Evolutionary conservation across 352 stramenopile genomes (phyloP).

Genomic region (Peronospora tabacina): DNA sequence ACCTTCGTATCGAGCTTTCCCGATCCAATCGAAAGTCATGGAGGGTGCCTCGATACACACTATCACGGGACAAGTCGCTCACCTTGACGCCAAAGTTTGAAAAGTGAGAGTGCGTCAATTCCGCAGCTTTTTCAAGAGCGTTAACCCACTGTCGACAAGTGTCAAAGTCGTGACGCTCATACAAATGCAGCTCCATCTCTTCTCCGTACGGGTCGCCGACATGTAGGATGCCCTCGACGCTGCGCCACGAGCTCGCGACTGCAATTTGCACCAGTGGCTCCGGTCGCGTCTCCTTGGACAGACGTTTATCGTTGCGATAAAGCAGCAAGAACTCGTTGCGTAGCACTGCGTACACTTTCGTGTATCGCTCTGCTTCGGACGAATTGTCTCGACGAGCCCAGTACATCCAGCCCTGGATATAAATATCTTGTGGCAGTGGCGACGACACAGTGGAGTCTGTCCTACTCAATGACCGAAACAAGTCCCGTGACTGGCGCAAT

Average conservation of each 20-base stretch:
- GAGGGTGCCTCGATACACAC: constrained; percentile 55
- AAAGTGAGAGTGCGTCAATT: constrained; percentile 58
- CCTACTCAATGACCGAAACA: constrained; percentile 24
- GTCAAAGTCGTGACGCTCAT: constrained; percentile 42
- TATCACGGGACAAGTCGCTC: constrained; percentile 47
- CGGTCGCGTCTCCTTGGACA: constrained; percentile 30
- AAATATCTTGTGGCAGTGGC: constrained; percentile 28
- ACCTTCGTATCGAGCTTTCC: constrained; percentile 17
- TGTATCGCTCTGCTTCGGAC: constrained; percentile 41
- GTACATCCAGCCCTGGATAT: constrained; percentile 68
- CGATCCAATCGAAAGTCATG: constrained; percentile 36
- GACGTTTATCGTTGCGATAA: constrained; percentile 41
- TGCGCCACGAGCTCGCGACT: constrained; percentile 40
- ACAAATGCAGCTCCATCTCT: constrained; percentile 68
- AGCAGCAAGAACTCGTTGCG: constrained; percentile 65
- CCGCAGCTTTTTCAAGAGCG: constrained; percentile 46
- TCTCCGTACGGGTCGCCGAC: constrained; percentile 56
- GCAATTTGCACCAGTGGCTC: constrained; percentile 57
- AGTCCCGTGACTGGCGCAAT: constrained; percentile 20
- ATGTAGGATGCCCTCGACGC: constrained; percentile 37
- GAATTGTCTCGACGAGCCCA: constrained; percentile 38
- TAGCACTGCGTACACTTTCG: constrained; percentile 63
- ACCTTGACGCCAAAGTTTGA: constrained; percentile 55
- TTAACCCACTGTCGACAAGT: constrained; percentile 31
- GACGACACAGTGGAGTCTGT: constrained; percentile 25